A percentile compares a stretch with the other conserved stretches of the same genome.
Conservation (phyloP, 768 basidiomycete genomes). For the Kwoniella mangroviensis region DNA sequence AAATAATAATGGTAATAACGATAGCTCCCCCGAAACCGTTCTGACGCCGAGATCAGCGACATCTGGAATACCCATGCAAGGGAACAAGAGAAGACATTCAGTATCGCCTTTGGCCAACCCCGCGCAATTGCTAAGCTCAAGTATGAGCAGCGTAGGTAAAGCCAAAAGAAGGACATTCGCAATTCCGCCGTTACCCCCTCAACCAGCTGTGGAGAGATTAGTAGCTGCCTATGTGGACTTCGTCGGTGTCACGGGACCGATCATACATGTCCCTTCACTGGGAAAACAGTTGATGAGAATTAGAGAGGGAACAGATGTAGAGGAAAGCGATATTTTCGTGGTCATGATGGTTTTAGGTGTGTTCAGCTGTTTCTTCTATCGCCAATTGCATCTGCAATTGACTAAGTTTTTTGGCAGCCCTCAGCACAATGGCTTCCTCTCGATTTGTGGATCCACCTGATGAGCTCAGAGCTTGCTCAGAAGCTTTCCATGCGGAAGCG, state of each 20-base stretch:
- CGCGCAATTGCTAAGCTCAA: slow-evolving; percentile 4
- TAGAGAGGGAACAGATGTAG: slow-evolving; percentile 54
- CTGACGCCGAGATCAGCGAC: slow-evolving; percentile 23
- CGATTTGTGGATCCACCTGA: slow-evolving; percentile 58
- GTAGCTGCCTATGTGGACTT: slow-evolving; percentile 59
- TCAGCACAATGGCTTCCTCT: slow-evolving; percentile 58
- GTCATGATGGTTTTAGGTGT: slow-evolving; percentile 59
- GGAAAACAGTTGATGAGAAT: slow-evolving; percentile 55
- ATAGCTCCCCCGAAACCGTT: slow-evolving; percentile 21
- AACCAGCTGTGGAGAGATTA: slow-evolving; percentile 56
- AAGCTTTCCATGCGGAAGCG: slow-evolving; percentile 58
- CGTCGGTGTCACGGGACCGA: slow-evolving; percentile 58
- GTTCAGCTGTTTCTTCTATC: not conserved
- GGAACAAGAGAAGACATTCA: slow-evolving; percentile 13
- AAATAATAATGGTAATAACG: not conserved
- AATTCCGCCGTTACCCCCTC: slow-evolving; percentile 57
- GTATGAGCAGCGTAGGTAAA: slow-evolving; percentile 12
- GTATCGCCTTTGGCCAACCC: slow-evolving; percentile 25
- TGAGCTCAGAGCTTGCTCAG: slow-evolving; percentile 57
- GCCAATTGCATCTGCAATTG: not conserved
- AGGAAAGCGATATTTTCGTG: slow-evolving; percentile 57
- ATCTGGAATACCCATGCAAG: not conserved
- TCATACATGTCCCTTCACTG: slow-evolving; percentile 58
- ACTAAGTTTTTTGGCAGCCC: slow-evolving; percentile 32
- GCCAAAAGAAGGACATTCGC: slow-evolving; percentile 39